A percentile compares a stretch with the other conserved stretches of the same genome.
These are phyloP conservation scores for Suillus lakei DNA, from an alignment of 768 basidiomycete species.

Conservation along the genomic window DNA sequence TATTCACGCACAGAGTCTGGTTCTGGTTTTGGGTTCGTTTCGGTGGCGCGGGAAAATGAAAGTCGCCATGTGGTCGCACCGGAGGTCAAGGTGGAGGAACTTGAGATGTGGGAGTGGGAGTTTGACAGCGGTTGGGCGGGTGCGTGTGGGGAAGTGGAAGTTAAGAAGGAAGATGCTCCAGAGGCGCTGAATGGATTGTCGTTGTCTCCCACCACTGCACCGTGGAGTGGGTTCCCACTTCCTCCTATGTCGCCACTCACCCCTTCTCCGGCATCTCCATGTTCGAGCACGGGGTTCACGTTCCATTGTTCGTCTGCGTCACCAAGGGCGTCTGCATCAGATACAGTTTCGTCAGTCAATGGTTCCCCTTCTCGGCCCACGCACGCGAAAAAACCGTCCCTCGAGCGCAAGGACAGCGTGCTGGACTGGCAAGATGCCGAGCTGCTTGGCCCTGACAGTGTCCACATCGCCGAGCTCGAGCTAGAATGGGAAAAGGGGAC, in stretches of 20 bases:
- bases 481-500: constrained; percentile 35
- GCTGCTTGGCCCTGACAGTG: constrained; percentile 49
- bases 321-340: constrained; percentile 8
- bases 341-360: constrained; percentile 1
- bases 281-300: constrained; percentile 18
- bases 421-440: constrained; percentile 49
- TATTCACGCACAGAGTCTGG: background rate
- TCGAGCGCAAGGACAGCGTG: constrained; percentile 24
- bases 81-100: constrained; percentile 48
- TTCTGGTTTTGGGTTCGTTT: background rate
- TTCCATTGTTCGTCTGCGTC: constrained; percentile 15
- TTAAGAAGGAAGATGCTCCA: constrained; percentile 43
- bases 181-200: constrained; percentile 6
- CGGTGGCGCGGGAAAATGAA: constrained; percentile 23
- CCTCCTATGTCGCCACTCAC: constrained; percentile 26
- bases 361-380: constrained; percentile 6
- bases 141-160: constrained; percentile 42
- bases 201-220: constrained; percentile 1
- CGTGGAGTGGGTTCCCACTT: constrained; percentile 14
- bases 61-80: constrained; percentile 33
- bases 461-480: constrained; percentile 47
- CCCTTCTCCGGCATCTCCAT: constrained; percentile 18
- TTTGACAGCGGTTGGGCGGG: constrained; percentile 35
- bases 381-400: background rate
- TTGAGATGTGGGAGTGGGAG: constrained; percentile 43